Evolutionary conservation across 305 asterid species (phyloP).

Genomic region (Fraxinus greggii): DNA sequence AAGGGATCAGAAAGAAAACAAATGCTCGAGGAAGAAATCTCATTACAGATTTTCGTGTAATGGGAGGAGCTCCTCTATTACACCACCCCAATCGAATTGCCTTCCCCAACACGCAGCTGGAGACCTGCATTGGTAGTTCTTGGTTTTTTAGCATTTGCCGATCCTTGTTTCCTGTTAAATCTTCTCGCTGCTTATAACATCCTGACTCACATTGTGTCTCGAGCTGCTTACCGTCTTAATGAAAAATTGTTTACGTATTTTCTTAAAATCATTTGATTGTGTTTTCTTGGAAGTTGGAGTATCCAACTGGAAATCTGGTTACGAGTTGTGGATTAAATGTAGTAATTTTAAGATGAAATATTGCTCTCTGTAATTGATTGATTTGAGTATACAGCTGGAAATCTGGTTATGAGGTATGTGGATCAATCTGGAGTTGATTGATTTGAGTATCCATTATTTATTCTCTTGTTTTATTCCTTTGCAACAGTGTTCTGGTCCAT

Average conservation of each 20-base stretch:
- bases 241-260: background rate
- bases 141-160: background rate
- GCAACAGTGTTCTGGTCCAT: slow-evolving; percentile 88
- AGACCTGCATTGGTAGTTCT: slow-evolving; percentile 8
- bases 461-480: background rate
- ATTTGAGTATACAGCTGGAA: background rate
- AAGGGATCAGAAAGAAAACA: slow-evolving; percentile 12
- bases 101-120: slow-evolving; percentile 1
- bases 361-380: background rate
- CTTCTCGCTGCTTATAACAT: background rate
- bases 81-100: background rate
- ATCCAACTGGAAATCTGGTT: background rate
- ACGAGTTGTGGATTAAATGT: background rate
- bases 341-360: background rate
- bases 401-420: background rate
- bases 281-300: background rate
- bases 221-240: slow-evolving; percentile 14
- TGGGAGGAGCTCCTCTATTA: slow-evolving; percentile 8
- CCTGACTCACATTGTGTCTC: background rate
- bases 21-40: slow-evolving; percentile 13
- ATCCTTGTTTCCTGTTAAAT: background rate
- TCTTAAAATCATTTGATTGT: background rate
- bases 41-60: background rate
- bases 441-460: background rate
- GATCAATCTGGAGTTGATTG: background rate